Percentiles rank a stretch among this genome's conserved stretches.
phyloP scores from a whole-genome alignment of 257 asterid genomes.

The Rubia yunnanensis region DNA sequence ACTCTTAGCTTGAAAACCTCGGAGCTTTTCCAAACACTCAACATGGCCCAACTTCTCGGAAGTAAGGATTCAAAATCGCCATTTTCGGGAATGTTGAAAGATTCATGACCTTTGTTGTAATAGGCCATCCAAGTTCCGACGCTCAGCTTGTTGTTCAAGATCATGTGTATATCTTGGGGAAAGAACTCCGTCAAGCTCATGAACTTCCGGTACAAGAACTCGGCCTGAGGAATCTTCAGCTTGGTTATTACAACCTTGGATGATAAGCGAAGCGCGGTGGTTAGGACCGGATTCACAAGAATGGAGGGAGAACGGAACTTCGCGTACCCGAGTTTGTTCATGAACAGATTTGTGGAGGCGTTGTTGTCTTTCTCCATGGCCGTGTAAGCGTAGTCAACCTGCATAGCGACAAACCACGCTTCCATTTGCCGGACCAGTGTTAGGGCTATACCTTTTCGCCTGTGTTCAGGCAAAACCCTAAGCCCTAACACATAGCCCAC shows the following conservation, averaged over 20 bases:
- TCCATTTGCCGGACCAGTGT: slow-evolving; percentile 21
- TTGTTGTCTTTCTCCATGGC: slow-evolving; percentile 32
- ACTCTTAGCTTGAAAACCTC: slow-evolving; percentile 24
- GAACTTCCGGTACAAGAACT: slow-evolving; percentile 24
- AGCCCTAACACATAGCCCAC: slow-evolving; percentile 31
- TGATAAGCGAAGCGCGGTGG: background rate
- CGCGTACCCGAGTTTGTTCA: slow-evolving; percentile 20
- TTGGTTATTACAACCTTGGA: slow-evolving; percentile 17
- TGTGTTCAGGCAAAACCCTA: slow-evolving; percentile 27
- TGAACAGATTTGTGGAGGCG: slow-evolving; percentile 26
- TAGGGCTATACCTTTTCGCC: slow-evolving; percentile 28
- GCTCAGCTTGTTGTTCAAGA: slow-evolving; percentile 22
- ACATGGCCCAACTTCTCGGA: slow-evolving; percentile 34
- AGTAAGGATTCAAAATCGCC: slow-evolving; percentile 2
- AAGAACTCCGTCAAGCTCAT: slow-evolving; percentile 30
- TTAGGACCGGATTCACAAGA: slow-evolving; percentile 23
- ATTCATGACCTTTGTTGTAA: too few relatives aligned
- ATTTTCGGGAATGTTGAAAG: too few relatives aligned
- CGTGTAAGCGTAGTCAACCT: slow-evolving; percentile 33
- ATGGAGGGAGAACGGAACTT: slow-evolving; percentile 27
- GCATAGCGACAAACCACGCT: slow-evolving; percentile 26
- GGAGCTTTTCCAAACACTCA: slow-evolving; percentile 32
- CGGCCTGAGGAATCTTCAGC: slow-evolving; percentile 22
- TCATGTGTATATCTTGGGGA: slow-evolving; percentile 28
- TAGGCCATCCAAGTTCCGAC: slow-evolving; percentile 38